A percentile compares a stretch with the other conserved stretches of the same genome.
Conservation (phyloP, 2,329 filamentous ascomycete genomes). For the Aspergillus amoenus region DNA sequence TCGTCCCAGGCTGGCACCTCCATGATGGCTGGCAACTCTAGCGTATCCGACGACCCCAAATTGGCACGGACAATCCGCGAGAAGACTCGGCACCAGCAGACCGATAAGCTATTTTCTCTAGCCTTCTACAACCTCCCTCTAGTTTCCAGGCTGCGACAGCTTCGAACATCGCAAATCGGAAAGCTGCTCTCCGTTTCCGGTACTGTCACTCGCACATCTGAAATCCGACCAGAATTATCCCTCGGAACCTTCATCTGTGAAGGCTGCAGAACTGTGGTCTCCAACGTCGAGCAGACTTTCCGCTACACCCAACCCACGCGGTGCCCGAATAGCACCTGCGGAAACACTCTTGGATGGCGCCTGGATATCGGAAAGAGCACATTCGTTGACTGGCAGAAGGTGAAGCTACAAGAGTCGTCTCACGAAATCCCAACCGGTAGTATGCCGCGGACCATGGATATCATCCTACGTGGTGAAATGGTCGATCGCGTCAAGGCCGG, state of each 20-base stretch:
- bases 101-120: constrained; percentile 90
- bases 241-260: constrained; percentile 92
- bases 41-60: constrained; percentile 60
- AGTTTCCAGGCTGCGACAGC: constrained; percentile 78
- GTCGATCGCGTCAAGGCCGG: constrained; percentile 96
- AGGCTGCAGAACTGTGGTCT: constrained; percentile 76
- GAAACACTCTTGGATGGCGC: constrained; percentile 89
- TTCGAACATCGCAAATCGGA: constrained; percentile 87
- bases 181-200: constrained; percentile 94
- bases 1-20: constrained; percentile 70
- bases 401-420: constrained; percentile 96
- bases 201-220: constrained; percentile 93
- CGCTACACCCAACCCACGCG: constrained; percentile 95
- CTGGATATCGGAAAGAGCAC: constrained; percentile 96
- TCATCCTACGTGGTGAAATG: constrained; percentile 94
- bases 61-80: constrained; percentile 55
- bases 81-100: constrained; percentile 88
- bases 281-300: constrained; percentile 96
- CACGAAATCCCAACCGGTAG: constrained; percentile 97
- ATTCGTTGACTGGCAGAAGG: constrained; percentile 99
- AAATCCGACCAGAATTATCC: constrained; percentile 91
- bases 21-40: constrained; percentile 58
- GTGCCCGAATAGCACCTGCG: constrained; percentile 84
- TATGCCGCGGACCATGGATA: constrained; percentile 97
- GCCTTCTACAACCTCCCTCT: constrained; percentile 92